A percentile compares a stretch with the other conserved stretches of the same genome.
Evolutionary conservation across 192 early-diverging fungal species (phyloP).

Genomic region (Rhizoclosmatium sp.): DNA sequence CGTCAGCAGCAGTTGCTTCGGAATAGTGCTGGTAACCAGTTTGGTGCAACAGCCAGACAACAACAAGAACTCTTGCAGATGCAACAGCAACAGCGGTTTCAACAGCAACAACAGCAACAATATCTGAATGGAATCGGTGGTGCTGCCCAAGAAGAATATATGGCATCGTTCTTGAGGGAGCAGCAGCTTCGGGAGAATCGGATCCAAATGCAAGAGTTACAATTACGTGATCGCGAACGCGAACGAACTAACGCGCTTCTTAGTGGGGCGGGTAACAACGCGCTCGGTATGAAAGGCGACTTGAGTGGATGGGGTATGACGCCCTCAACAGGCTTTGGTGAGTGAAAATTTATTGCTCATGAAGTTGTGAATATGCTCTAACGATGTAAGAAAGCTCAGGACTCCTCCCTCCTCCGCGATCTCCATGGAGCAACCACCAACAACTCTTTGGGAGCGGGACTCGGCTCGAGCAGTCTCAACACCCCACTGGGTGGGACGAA

Average conservation of each 20-base stretch:
- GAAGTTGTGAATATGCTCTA: too few species aligned
- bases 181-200: slow-evolving; percentile 52
- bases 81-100: slow-evolving; percentile 51
- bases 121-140: slow-evolving; percentile 11
- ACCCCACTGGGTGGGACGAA: slow-evolving; percentile 5
- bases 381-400: slow-evolving; percentile 16
- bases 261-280: background rate
- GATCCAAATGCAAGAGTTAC: slow-evolving; percentile 44
- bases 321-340: slow-evolving; percentile 8
- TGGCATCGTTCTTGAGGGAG: slow-evolving; percentile 48
- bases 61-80: slow-evolving; percentile 40
- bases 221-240: slow-evolving; percentile 23
- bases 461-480: background rate
- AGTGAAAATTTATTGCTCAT: background rate
- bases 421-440: slow-evolving; percentile 21
- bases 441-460: background rate
- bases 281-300: background rate
- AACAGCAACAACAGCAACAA: slow-evolving; percentile 46
- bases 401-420: slow-evolving; percentile 14
- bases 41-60: slow-evolving; percentile 5
- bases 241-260: slow-evolving; percentile 32
- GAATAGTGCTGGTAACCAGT: background rate
- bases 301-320: background rate
- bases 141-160: slow-evolving; percentile 45
- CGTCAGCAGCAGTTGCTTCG: slow-evolving; percentile 28